Base-by-base conservation (phyloP, 768 basidiomycete species). In the Rhodocollybia butyracea region DNA sequence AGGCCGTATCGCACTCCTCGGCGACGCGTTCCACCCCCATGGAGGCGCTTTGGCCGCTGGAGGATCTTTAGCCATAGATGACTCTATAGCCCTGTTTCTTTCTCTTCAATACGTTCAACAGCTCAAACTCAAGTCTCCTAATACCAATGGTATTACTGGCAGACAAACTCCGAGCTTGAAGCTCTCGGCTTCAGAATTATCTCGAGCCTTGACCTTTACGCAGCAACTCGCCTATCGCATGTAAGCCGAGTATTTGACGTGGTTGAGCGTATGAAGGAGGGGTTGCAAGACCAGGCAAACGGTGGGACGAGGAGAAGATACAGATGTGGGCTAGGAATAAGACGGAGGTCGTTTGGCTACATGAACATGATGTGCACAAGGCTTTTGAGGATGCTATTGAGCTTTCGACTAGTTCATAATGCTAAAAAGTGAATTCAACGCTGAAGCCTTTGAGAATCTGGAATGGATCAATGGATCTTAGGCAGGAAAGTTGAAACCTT, bases 141-240 rank as follows among this genome's bases (percentile, higher is more conserved):
- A 4, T 34, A 11, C 32, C n/a, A n/a, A n/a, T n/a, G n/a, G n/a
- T n/a, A n/a, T n/a, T n/a, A n/a, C n/a, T n/a, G n/a, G n/a, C n/a
- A n/a, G n/a, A n/a, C n/a, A n/a, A 45, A 27, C 26, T 17, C 30
- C 26, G 19, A 21, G 19, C 26, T 24, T 17, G 26, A 27, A 27
- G 24, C 12, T 50, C 0, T 39, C 48, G 10, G 38, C n/a, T 22
- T n/a, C 32, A 3, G 48, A 34, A 12, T 24, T 50, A 26, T 50
- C 22, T 7, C 22, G 38, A 24, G 48, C 48, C 34, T 50, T 17
- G 11, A 50, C 24, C n/a, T 50, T 13, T 50, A 50, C 32, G 30
- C 48, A 38, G 21, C 48, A 13, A 50, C 48, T n/a, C 48, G 48
- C n/a, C 26, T 50, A 50, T 34, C 48, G 21, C 48, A 50, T 34